Percentiles rank a stretch among this genome's conserved stretches.
Conservation (phyloP, 176 grass and related monocot genomes). For the Ampelocalamus luodianensis region DNA sequence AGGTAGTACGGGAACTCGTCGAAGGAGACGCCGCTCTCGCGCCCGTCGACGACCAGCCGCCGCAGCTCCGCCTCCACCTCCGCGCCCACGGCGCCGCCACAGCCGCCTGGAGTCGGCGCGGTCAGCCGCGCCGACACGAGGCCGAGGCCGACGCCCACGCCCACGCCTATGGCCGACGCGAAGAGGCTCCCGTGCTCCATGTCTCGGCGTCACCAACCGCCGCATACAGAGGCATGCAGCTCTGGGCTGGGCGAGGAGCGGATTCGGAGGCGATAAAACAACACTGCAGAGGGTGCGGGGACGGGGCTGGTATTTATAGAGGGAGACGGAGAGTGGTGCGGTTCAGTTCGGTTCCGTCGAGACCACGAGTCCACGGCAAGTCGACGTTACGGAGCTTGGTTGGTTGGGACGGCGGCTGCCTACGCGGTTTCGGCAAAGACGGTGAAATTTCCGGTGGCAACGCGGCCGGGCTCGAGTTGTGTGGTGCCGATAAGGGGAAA, state of each 20-base stretch:
- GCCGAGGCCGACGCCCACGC: conserved; percentile 40
- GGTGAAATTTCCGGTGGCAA: not conserved
- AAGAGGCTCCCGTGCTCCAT: conserved; percentile 42
- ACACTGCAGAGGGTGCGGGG: not conserved
- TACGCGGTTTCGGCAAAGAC: not conserved
- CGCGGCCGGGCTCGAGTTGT: not conserved
- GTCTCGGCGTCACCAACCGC: not conserved
- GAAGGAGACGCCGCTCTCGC: conserved; percentile 60
- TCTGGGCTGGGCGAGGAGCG: not conserved
- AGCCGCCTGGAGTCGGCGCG: not conserved
- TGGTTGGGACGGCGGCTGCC: not conserved
- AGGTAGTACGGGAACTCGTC: conserved; percentile 80
- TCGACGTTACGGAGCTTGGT: not conserved
- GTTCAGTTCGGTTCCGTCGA: not conserved
- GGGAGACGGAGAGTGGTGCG: not conserved
- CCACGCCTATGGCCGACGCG: conserved; percentile 35
- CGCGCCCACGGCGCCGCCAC: not conserved
- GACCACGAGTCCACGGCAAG: conserved; percentile 32
- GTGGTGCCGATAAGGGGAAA: not conserved
- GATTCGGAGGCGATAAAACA: not conserved
- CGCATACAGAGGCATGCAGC: conserved; percentile 35
- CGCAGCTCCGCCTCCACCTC: conserved; percentile 58
- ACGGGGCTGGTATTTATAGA: conserved; percentile 6
- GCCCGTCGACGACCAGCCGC: conserved; percentile 56
- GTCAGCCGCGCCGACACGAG: conserved; percentile 36